Evolutionary conservation across 148 eudicot species (phyloP), one percentile per base, ranked within the genome.

Genomic region (Vaccinium corymbosum): DNA sequence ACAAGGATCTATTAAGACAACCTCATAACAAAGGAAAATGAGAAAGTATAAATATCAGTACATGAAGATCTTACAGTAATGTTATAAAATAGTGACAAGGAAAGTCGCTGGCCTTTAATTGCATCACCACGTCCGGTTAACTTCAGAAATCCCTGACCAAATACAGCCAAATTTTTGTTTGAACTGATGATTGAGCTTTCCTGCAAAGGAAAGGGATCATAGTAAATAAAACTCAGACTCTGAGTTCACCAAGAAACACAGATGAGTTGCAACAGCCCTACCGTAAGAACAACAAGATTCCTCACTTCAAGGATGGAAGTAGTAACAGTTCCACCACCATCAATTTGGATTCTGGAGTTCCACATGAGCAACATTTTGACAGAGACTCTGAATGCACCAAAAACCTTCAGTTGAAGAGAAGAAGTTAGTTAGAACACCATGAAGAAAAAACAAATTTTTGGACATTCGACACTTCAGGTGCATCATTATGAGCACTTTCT

Each of bases 281-380:
- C 98, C 93, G 88, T 89, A 74, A 94, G 91, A 76, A 94, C 94
- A 86, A 88, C 90, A 82, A 94, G 95, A 85, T 94, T 94, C 83
- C 98, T 86, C 84, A 92, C 88, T 91, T 94, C 98, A 82, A 94
- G 94, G 85, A 91, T 86, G 57, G 98, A 94, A 49, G 91, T 85
- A 57, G 95, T 87, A 84, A 91, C 92, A 88, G 87, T 86, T 79
- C 91, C 98, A 68, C 94, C 87, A 71, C 94, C 94, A 84, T 94
- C 91, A 79, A 94, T 91, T 87, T 91, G 87, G 83, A 94, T 88
- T 84, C 79, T 85, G 83, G 98, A 91, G 82, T 94, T 91, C 95
- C 93, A 91, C 98, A 94, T 94, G 80, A 94, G 91, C 81, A 94
- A 88, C 94, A 94, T 92, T 82, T 94, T 94, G 81, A 93, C 95